Conservation (phyloP, 345 rosid genomes). For the Citrus unshiu region DNA sequence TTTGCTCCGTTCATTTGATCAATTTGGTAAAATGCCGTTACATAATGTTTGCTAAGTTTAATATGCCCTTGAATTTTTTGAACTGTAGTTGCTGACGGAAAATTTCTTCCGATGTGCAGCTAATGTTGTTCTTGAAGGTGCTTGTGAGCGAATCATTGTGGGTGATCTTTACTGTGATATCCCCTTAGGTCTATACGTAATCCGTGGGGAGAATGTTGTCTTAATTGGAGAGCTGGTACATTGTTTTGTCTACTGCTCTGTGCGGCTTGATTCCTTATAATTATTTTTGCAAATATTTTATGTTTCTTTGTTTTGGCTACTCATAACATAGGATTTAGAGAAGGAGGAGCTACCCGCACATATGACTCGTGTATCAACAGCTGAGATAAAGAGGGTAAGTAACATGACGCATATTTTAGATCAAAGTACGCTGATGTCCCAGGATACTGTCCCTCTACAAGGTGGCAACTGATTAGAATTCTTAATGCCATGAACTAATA, state of each 20-base stretch:
- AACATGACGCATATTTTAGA: neutral
- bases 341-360: constrained; percentile 72
- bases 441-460: neutral
- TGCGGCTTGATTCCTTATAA: neutral
- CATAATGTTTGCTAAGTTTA: neutral
- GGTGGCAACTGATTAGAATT: neutral
- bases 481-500: neutral
- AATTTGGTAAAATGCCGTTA: constrained; percentile 52
- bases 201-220: constrained; percentile 94
- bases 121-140: constrained; percentile 91
- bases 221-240: constrained; percentile 89
- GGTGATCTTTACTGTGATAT: constrained; percentile 85
- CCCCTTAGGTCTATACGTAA: constrained; percentile 83
- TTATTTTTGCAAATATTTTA: neutral
- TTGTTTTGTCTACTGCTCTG: constrained; percentile 11
- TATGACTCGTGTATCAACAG: constrained; percentile 48
- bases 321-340: constrained; percentile 40
- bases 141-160: constrained; percentile 87
- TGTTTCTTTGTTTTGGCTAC: neutral
- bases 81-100: constrained; percentile 1
- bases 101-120: constrained; percentile 37
- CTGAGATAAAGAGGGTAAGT: constrained; percentile 54
- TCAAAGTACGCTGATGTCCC: neutral
- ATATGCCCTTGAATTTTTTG: neutral
- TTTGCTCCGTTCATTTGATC: constrained; percentile 93